Percentiles rank a stretch among this genome's conserved stretches.
Conservation (phyloP, 176 grass and related monocot species). For the Guadua angustifolia region DNA sequence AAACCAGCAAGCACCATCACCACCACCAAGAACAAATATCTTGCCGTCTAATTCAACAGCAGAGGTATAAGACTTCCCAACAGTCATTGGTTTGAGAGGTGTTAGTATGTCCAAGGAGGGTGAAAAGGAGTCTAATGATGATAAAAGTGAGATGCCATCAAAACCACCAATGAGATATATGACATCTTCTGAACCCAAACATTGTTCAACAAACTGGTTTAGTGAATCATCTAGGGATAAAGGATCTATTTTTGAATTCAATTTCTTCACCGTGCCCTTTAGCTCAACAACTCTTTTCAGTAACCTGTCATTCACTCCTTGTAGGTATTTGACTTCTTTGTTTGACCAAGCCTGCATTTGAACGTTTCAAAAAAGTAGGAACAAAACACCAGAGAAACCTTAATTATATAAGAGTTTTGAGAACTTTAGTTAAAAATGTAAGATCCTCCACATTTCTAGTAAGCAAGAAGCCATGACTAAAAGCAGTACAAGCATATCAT, state of each 20-base stretch:
- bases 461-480: neutral
- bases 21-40: constrained; percentile 80
- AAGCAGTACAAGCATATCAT: constrained; percentile 15
- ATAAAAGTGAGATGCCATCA: constrained; percentile 61
- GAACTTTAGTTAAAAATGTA: neutral
- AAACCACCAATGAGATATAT: constrained; percentile 82
- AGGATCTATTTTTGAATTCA: constrained; percentile 65
- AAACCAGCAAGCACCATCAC: constrained; percentile 71
- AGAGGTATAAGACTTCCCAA: constrained; percentile 61
- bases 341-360: constrained; percentile 54
- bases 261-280: constrained; percentile 47
- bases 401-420: neutral
- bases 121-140: constrained; percentile 71
- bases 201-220: constrained; percentile 69
- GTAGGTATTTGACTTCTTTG: constrained; percentile 48
- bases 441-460: constrained; percentile 1
- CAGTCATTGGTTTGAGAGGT: constrained; percentile 63
- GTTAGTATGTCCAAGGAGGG: constrained; percentile 76
- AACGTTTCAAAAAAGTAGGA: constrained; percentile 29
- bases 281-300: constrained; percentile 53
- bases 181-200: constrained; percentile 69
- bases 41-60: constrained; percentile 68
- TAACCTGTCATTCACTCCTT: constrained; percentile 51
- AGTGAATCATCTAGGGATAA: constrained; percentile 63
- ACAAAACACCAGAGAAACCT: constrained; percentile 14